phyloP scores from a whole-genome alignment of 805 yeast genomes.

The Candida xiaguanensis region DNA sequence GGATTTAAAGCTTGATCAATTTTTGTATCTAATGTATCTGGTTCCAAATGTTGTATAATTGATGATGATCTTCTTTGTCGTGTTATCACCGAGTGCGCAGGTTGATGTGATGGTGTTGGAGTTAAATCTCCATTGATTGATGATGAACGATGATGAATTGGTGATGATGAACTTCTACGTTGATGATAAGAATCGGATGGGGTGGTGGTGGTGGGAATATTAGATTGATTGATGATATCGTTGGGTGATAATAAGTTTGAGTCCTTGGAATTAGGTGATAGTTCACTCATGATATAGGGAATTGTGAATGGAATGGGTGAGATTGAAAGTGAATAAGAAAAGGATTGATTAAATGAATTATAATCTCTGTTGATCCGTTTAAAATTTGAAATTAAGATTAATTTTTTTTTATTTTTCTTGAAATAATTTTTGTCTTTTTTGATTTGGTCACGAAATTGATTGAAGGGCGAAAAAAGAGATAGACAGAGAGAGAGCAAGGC shows the following conservation, averaged over 20 bases:
- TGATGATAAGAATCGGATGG: neutral
- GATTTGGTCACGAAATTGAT: neutral
- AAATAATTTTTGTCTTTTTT: no score
- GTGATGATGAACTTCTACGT: neutral
- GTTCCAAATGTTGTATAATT: constrained; percentile 85
- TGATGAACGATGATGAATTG: neutral
- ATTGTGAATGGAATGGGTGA: no score
- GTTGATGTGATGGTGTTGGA: constrained; percentile 24
- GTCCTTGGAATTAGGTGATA: constrained; percentile 1
- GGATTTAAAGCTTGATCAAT: constrained; percentile 88
- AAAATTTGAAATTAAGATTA: no score
- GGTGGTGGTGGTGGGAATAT: no score
- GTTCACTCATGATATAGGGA: neutral
- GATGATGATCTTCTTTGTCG: constrained; percentile 76
- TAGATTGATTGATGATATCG: no score
- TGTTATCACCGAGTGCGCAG: constrained; percentile 21
- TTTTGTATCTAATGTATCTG: constrained; percentile 87
- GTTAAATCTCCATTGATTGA: constrained; percentile 12
- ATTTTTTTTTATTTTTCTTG: no score
- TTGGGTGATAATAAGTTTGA: neutral
- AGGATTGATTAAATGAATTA: no score
- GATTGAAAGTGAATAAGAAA: no score
- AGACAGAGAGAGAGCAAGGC: neutral
- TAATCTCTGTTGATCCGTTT: no score
- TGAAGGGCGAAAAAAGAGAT: neutral